Base-by-base conservation (phyloP, 306 rosid genomes). In the Fagus sylvatica region DNA sequence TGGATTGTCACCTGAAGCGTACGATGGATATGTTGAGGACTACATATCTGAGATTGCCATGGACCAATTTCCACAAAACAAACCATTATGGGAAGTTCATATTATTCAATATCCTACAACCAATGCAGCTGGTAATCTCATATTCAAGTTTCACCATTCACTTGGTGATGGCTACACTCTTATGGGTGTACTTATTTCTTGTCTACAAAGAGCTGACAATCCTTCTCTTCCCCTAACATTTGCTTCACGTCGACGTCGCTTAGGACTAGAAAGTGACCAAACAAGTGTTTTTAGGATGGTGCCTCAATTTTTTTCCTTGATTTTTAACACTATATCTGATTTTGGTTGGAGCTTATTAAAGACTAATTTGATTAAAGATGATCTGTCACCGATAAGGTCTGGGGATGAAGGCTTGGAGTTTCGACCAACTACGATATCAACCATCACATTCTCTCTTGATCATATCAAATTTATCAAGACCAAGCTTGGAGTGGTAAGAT, bases 101-200 rank as follows among this genome's bases (percentile, higher is more conserved):
- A 53, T 83, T 0, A 12, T 90, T 2, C 86, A 82, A 3, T 88
- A 86, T 60, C 92, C 94, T 34, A 82, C 90, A 22, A 84, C 22
- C 7, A 76, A 13, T 74, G 84, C 89, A 74, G 83, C 77, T 53
- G 84, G 88, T 0, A 84, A 74, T 3, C 0, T 88, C 7, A 41
- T 90, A 16, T 84, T 90, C 78, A 82, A 80, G 73, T 77, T 88
- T 41, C 92, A 88, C 54, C 95, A 88, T 73, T 85, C 90, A 0
- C 89, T 90, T 22, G 95, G 92, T 0, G 93, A 90, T 86, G 94
- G 90, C 43, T 88, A 80, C 74, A 80, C 91, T 12, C 76, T 88
- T 1, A 90, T 88, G 93, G 84, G 87, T 51, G 82, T 88, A 34
- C 88, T 90, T 78, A 83, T 88, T 64, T 81, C 96, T n/a, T 88